Evolutionary conservation across 306 rosid species (phyloP).

Genomic region (Canavalia ensiformis): DNA sequence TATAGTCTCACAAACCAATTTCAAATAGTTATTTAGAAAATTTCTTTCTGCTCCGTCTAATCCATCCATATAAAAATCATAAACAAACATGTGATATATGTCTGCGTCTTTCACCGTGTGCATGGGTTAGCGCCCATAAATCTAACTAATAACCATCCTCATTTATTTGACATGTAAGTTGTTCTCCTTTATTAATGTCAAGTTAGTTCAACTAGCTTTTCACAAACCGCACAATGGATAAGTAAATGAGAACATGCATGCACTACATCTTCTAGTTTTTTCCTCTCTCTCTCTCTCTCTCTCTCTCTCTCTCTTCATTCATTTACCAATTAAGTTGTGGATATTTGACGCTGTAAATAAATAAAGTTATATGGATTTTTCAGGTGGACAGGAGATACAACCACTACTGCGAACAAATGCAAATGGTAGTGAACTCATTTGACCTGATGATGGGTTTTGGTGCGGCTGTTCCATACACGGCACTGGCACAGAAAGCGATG

Average conservation of each 20-base stretch:
- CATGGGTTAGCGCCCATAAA: conserved; percentile 16
- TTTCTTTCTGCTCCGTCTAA: background rate
- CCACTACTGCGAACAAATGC: conserved; percentile 96
- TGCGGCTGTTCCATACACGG: conserved; percentile 92
- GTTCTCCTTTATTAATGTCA: conserved; percentile 42
- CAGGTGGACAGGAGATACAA: conserved; percentile 97
- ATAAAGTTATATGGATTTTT: background rate
- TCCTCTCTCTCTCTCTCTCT: background rate
- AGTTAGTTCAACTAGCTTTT: conserved; percentile 37
- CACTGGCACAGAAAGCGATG: conserved; percentile 97
- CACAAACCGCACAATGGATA: conserved; percentile 35
- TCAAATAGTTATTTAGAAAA: conserved; percentile 33
- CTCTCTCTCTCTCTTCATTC: too few relatives aligned
- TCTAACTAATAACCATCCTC: conserved; percentile 26
- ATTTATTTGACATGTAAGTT: conserved; percentile 27
- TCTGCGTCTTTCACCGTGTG: conserved; percentile 2
- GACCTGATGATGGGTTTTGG: conserved; percentile 95
- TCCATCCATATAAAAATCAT: conserved; percentile 38
- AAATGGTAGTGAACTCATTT: conserved; percentile 92
- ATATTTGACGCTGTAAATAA: background rate
- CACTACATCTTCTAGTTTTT: background rate
- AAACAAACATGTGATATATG: background rate
- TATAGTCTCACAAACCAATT: conserved; percentile 35
- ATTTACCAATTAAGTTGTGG: background rate
- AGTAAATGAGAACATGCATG: conserved; percentile 46